Base-by-base conservation (phyloP, 2,329 filamentous ascomycete species). In the Polytolypa hystricis region DNA sequence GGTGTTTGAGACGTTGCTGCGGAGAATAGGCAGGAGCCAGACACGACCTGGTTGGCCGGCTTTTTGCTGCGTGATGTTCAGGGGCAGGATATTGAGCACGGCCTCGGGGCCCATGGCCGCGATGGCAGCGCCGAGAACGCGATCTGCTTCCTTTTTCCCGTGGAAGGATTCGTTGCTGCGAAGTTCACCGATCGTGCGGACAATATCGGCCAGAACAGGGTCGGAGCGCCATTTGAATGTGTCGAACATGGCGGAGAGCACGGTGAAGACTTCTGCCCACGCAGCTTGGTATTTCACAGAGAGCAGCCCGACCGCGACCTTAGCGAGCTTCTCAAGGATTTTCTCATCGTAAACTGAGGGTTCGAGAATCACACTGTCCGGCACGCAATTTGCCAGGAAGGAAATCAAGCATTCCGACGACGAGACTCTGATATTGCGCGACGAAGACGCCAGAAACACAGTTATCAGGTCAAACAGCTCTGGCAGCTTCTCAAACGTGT, bases 381-480 rank as follows among this genome's bases (percentile, higher is more conserved):
- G 91, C 19, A 98, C 71, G 52, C 91, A 93, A 56, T 91, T 95
- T 46, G 78, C 82, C 53, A 94, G 71, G 56, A 98, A 91, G 1
- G 89, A 95, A 38, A 95, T 82, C 42, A 98, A 65, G 56, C 91
- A 95, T 58, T 98, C 89, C 0, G 91, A 93, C 3, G 91, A 85
- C 3, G 91, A 96, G 20, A 94, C 76, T 41, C 91, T 78, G 50
- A 98, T 94, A 57, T 95, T 95, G 60, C 89, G 81, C 1, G 87
- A 89, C 0, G 84, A 75, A 1, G 87, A 93, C 31, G 84, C 75
- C 45, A 98, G 73, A 55, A 94, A 96, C 20, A 73, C 68, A 5
- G 84, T 73, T 2, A 96, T 74, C 67, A 87, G 73, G 38, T 70
- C 70, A 58, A 96, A 95, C 0, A 96, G 67, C 19, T 82, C 80